Conservation (phyloP, 1,139 yeast species). For the Suhomyces panamericanus region DNA sequence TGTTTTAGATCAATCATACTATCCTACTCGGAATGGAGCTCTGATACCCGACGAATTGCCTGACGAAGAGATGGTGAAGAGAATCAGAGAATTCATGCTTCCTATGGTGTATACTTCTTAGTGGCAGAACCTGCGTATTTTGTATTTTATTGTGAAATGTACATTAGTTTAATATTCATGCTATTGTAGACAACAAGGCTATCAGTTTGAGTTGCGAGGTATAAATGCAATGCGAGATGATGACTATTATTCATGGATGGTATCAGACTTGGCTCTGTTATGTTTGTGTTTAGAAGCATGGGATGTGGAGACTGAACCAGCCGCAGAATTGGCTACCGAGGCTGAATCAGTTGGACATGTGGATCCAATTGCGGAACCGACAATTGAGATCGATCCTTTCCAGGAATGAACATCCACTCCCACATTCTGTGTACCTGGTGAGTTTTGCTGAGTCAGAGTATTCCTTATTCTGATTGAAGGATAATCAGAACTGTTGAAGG, state of each 20-base stretch:
- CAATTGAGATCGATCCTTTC: slow-evolving; percentile 24
- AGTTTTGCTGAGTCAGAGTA: slow-evolving; percentile 5
- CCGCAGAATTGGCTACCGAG: not conserved
- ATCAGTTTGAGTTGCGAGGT: no score
- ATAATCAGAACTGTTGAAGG: slow-evolving; percentile 3
- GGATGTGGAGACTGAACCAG: not conserved
- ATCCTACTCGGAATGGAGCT: slow-evolving; percentile 24
- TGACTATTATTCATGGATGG: not conserved
- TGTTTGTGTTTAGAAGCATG: not conserved
- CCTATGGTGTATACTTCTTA: slow-evolving; percentile 34
- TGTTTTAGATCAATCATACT: slow-evolving; percentile 37
- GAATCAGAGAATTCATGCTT: slow-evolving; percentile 38
- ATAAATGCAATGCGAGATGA: not conserved
- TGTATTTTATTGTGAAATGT: not conserved
- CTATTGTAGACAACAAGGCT: not conserved
- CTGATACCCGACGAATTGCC: slow-evolving; percentile 24
- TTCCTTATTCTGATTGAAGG: slow-evolving; percentile 3
- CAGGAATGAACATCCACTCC: slow-evolving; percentile 25
- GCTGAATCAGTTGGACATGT: slow-evolving; percentile 8
- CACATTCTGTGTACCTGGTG: slow-evolving; percentile 8
- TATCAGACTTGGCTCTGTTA: not conserved
- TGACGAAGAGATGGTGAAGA: slow-evolving; percentile 37
- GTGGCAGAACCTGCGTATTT: not conserved
- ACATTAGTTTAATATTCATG: not conserved
- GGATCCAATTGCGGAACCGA: slow-evolving; percentile 9